Evolutionary conservation across 1,284 basidiomycete species (phyloP).

Genomic region (Fistulina hepatica): DNA sequence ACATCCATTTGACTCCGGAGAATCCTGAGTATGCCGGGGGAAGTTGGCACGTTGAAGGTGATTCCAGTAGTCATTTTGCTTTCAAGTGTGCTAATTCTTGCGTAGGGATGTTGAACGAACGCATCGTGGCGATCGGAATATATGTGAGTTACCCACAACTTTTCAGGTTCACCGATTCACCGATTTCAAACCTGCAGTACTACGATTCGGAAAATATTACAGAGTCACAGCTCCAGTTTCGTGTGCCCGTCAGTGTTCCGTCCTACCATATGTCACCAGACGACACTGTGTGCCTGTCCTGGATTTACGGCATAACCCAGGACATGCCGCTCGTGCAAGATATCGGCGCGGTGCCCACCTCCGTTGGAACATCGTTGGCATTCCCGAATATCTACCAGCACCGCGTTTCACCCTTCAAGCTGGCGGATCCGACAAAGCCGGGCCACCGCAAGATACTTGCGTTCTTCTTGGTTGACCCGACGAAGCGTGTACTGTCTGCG

Average conservation of each 20-base stretch:
- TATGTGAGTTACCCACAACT: too few relatives aligned
- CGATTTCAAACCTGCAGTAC: too few relatives aligned
- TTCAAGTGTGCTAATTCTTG: background rate
- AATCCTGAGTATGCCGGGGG: slow-evolving; percentile 20
- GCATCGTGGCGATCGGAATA: slow-evolving; percentile 16
- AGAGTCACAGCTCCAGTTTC: slow-evolving; percentile 8
- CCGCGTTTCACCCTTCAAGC: slow-evolving; percentile 6
- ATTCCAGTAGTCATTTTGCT: background rate
- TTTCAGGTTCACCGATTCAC: too few relatives aligned
- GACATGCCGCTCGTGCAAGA: slow-evolving; percentile 6
- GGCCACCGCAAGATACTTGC: slow-evolving; percentile 11
- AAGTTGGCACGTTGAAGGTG: slow-evolving; percentile 24
- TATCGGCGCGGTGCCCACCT: slow-evolving; percentile 9
- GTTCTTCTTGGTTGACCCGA: slow-evolving; percentile 11
- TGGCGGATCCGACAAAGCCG: slow-evolving; percentile 7
- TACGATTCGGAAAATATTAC: slow-evolving; percentile 12
- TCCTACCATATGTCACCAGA: slow-evolving; percentile 11
- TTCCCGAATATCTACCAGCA: slow-evolving; percentile 13
- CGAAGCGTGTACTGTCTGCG: slow-evolving; percentile 16
- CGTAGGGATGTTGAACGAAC: slow-evolving; percentile 12
- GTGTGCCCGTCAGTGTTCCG: slow-evolving; percentile 6
- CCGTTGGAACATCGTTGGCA: slow-evolving; percentile 18
- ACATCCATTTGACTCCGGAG: slow-evolving; percentile 21
- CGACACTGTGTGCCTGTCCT: slow-evolving; percentile 6
- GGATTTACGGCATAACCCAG: slow-evolving; percentile 10